Evolutionary conservation across 768 basidiomycete species (phyloP).

Genomic region (Xanthoconium purpureum): DNA sequence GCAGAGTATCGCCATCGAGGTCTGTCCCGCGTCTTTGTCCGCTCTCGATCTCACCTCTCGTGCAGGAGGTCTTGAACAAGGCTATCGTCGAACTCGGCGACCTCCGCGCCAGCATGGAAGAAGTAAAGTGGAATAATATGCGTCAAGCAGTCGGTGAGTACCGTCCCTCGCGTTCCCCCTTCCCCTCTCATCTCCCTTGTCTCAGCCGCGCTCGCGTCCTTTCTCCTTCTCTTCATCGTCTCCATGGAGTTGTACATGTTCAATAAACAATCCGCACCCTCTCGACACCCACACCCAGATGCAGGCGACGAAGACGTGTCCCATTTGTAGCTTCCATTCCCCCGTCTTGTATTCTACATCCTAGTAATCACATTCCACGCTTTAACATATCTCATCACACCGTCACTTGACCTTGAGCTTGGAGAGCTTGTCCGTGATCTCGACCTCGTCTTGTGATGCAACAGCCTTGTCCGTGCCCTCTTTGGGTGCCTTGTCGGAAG

Average conservation of each 20-base stretch:
- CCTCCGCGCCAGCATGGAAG: conserved; percentile 76
- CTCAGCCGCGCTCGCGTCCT: conserved; percentile 59
- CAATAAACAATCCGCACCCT: conserved; percentile 37
- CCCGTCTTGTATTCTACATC: conserved; percentile 11
- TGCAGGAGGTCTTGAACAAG: conserved; percentile 72
- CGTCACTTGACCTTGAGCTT: conserved; percentile 55
- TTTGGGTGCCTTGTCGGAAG: conserved; percentile 16
- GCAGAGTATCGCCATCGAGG: conserved; percentile 84
- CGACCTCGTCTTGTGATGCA: conserved; percentile 12
- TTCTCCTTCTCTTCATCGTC: conserved; percentile 67
- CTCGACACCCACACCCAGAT: not conserved
- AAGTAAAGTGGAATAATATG: conserved; percentile 88
- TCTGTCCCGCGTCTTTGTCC: conserved; percentile 26
- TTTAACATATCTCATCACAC: not conserved
- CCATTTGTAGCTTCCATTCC: conserved; percentile 11
- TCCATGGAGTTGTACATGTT: conserved; percentile 60
- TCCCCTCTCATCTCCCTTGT: not conserved
- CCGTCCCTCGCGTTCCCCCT: not conserved
- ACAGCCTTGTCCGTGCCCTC: not conserved
- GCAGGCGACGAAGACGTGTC: conserved; percentile 8
- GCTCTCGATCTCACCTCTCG: not conserved
- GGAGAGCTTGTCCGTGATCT: conserved; percentile 50
- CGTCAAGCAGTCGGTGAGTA: conserved; percentile 72
- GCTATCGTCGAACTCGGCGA: conserved; percentile 72
- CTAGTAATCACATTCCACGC: conserved; percentile 7